Evolutionary conservation across 1,139 yeast genomes (phyloP), one percentile per base, ranked within the genome.

Genomic region (Diutina siamensis): DNA sequence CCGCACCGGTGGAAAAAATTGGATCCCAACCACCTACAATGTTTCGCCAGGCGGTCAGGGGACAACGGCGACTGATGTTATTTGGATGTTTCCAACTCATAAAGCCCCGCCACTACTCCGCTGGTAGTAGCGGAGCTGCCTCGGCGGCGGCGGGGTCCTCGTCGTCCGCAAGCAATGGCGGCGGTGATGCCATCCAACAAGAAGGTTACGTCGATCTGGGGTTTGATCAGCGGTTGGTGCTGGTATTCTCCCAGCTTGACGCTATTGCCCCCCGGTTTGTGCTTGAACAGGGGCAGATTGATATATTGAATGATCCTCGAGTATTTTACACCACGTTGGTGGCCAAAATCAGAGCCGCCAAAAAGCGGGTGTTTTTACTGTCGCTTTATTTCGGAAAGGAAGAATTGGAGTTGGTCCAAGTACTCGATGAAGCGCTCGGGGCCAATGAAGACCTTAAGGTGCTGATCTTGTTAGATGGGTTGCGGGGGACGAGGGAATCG

Each of bases 401-500:
- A 2, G 95, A 92, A 59, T 66, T 74, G 45, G 97, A 89, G 51
- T 71, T 92, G 31, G 66, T 84, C 18, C 68, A 70, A n/a, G 73
- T 80, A 51, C 51, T 86, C 3, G 70, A 72, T 15, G 59, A 63
- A 3, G 92, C 96, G 0, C 63, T 92, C 53, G 55, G 60, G 2
- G 58, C 60, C 2, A 86, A 84, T 52, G 74, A 78, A 1, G 64
- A 77, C 25, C 68, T 92, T 48, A 72, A 75, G 51, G 84, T 94
- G 1, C 76, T 75, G 50, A 79, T 94, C 31, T 68, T 92, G 46
- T 74, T 92, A 4, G 99, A 92, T 63, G 95, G 92, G 9, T 71
- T 92, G 46, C 65, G 99, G 53, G 97, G 97, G 0, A 92, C 98
- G 0, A 71, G 99, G 52, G 98, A 92, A 57, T 80, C 92, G 0